These are phyloP conservation scores for Heritiera fomes DNA, from an alignment of 345 rosid species.

Conservation along the genomic window DNA sequence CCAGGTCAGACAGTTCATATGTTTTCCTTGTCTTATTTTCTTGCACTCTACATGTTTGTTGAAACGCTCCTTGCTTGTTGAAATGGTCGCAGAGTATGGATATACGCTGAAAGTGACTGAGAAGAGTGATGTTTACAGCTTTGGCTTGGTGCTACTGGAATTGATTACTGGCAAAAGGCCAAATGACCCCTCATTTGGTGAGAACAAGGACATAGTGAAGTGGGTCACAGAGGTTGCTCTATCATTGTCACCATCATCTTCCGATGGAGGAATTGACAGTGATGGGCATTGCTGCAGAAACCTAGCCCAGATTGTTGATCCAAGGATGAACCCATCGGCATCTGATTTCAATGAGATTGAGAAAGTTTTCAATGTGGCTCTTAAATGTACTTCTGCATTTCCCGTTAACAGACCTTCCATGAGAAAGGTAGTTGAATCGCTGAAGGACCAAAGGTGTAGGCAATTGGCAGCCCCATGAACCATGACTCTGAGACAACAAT, in stretches of 20 bases:
- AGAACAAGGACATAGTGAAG: conserved; percentile 53
- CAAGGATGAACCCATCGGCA: conserved; percentile 40
- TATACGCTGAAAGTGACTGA: conserved; percentile 57
- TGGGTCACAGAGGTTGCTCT: conserved; percentile 46
- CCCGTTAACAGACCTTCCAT: conserved; percentile 64
- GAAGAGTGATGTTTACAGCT: conserved; percentile 78
- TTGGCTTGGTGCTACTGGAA: conserved; percentile 62
- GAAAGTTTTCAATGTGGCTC: conserved; percentile 56
- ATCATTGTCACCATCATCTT: conserved; percentile 17
- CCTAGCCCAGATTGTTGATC: conserved; percentile 44
- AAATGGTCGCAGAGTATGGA: conserved; percentile 49
- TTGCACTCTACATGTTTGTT: too few species aligned
- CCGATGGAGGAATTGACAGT: neutral
- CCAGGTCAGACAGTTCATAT: conserved; percentile 48
- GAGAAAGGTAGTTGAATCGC: conserved; percentile 72
- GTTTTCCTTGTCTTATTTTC: neutral
- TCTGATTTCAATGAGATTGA: conserved; percentile 47
- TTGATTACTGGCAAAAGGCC: conserved; percentile 67
- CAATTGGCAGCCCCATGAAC: neutral
- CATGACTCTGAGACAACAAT: neutral
- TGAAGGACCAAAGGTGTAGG: conserved; percentile 33
- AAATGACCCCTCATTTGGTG: conserved; percentile 53
- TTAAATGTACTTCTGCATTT: conserved; percentile 52
- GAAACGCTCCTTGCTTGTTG: neutral
- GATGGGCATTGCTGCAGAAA: neutral